These are phyloP conservation scores for Phytophthora sojae DNA, from an alignment of 352 stramenopile species.

Conservation along the genomic window DNA sequence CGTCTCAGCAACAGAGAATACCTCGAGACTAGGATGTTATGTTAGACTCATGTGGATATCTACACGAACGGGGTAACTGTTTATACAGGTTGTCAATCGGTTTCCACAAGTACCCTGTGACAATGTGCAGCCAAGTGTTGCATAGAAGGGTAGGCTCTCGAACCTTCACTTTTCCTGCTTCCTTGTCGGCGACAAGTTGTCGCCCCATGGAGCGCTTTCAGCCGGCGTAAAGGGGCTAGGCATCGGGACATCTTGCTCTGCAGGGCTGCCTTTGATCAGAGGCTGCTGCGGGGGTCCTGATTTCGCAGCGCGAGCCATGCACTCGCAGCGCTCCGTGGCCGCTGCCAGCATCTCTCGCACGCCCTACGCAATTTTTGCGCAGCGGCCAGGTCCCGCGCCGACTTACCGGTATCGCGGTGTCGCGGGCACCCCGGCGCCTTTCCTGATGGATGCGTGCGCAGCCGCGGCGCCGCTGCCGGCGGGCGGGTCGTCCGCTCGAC, in stretches of 20 bases:
- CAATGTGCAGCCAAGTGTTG: background rate
- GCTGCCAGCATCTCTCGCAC: background rate
- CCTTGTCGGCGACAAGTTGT: too few relatives aligned
- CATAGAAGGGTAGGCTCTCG: background rate
- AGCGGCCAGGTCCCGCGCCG: background rate
- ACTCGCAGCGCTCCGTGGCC: background rate
- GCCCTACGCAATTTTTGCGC: constrained; percentile 8
- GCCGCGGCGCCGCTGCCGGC: background rate
- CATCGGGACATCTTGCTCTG: background rate
- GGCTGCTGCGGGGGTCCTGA: background rate
- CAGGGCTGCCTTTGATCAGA: background rate
- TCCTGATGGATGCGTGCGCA: background rate
- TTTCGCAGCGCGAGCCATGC: background rate
- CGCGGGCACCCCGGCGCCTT: background rate
- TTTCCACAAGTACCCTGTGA: constrained; percentile 11
- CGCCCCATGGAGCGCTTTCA: background rate
- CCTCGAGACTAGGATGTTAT: background rate
- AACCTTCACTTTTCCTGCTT: constrained; percentile 32
- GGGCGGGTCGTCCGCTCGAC: background rate
- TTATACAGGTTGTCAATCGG: background rate
- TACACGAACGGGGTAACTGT: background rate
- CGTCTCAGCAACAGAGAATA: background rate
- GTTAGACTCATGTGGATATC: background rate
- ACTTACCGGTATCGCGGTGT: constrained; percentile 23
- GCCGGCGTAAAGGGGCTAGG: background rate